Conservation (phyloP, 2,329 filamentous ascomycete genomes). For the Fonsecaea nubica region DNA sequence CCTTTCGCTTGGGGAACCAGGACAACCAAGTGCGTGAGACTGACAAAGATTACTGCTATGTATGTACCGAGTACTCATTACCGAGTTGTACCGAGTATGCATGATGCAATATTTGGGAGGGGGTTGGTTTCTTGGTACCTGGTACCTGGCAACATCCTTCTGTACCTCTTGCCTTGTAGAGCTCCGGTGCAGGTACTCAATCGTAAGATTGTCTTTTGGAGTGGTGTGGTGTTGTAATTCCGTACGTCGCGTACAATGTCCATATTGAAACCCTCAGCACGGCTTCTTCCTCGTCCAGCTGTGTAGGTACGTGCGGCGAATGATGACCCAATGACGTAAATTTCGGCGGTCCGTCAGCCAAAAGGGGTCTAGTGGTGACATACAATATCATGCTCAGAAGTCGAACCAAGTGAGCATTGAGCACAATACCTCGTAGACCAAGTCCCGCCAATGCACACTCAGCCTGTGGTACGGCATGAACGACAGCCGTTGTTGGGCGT, state of each 20-base stretch:
- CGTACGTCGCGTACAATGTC: not conserved
- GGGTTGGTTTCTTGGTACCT: not conserved
- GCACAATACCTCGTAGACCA: not conserved
- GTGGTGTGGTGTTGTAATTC: not conserved
- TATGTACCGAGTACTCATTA: not conserved
- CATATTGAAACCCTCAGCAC: not conserved
- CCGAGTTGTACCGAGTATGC: too few species aligned
- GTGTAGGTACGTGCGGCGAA: not conserved
- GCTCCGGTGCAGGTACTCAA: not conserved
- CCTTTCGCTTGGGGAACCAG: not conserved
- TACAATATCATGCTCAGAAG: not conserved
- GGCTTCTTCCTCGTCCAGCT: not conserved
- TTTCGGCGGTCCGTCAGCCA: not conserved
- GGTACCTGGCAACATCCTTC: not conserved
- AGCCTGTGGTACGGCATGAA: conserved; percentile 1
- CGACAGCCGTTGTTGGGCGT: not conserved
- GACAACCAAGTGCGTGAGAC: not conserved
- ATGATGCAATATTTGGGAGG: too few species aligned
- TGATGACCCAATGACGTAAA: conserved; percentile 6
- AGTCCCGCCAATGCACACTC: not conserved
- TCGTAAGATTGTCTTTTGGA: conserved; percentile 5
- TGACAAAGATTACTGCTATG: not conserved
- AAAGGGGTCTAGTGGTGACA: not conserved
- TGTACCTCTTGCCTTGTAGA: not conserved
- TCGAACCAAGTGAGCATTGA: not conserved